Percentiles rank a stretch among this genome's conserved stretches.
phyloP scores from a whole-genome alignment of 2,329 filamentous ascomycete species.

The Tolypocladium inflatum region DNA sequence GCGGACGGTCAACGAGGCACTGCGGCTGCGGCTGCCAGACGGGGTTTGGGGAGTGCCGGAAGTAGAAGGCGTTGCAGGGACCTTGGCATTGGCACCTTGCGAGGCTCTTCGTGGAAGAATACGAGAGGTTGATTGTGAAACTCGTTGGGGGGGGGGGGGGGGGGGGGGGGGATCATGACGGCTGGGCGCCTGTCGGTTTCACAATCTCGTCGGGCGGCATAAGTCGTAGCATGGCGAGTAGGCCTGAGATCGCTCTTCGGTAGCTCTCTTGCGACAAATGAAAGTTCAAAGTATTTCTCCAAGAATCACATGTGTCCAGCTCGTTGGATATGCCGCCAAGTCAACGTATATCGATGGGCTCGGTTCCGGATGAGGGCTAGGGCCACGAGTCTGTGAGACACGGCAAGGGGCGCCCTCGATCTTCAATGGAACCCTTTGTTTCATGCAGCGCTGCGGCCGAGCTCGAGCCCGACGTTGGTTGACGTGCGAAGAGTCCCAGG shows the following conservation, averaged over 20 bases:
- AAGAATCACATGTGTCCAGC: no score
- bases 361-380: neutral
- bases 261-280: neutral
- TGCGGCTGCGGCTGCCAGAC: slow-evolving; percentile 27
- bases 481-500: neutral
- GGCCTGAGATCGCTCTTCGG: neutral
- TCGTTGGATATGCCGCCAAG: no score
- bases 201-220: neutral
- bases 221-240: no score
- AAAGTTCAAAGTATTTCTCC: no score
- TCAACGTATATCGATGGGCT: no score
- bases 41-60: slow-evolving; percentile 22
- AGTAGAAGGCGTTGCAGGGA: neutral
- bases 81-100: neutral
- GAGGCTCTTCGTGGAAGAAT: neutral
- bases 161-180: neutral
- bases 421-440: no score
- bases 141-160: no score
- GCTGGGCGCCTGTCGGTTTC: neutral
- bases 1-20: slow-evolving; percentile 24
- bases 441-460: no score
- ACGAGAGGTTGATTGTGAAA: neutral
- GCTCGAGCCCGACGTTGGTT: neutral
- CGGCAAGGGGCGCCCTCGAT: no score
- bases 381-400: neutral